These are phyloP conservation scores for Lablab purpureus DNA, from an alignment of 306 rosid species.

Conservation along the genomic window DNA sequence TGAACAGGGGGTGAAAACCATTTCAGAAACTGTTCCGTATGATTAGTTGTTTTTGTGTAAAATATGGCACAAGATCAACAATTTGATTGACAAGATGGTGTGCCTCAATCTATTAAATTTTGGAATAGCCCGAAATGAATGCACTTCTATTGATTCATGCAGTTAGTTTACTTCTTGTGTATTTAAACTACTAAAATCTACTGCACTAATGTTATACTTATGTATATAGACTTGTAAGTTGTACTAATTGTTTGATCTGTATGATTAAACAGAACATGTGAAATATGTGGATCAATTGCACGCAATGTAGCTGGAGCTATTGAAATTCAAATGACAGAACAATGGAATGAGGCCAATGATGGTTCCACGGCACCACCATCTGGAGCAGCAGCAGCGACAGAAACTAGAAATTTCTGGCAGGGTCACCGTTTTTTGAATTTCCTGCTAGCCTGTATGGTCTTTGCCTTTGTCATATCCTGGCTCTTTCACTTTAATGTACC, in stretches of 20 bases:
- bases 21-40: slow-evolving; percentile 1
- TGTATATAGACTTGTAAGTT: background rate
- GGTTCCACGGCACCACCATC: slow-evolving; percentile 50
- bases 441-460: slow-evolving; percentile 88
- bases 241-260: slow-evolving; percentile 29
- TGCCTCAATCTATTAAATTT: background rate
- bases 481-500: slow-evolving; percentile 93
- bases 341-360: slow-evolving; percentile 67
- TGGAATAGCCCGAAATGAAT: background rate
- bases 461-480: slow-evolving; percentile 94
- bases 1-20: slow-evolving; percentile 1
- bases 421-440: slow-evolving; percentile 88
- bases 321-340: slow-evolving; percentile 73
- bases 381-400: slow-evolving; percentile 52
- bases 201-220: background rate
- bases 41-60: slow-evolving; percentile 2
- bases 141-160: slow-evolving; percentile 10
- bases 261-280: slow-evolving; percentile 76
- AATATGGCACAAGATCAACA: background rate
- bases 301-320: slow-evolving; percentile 67
- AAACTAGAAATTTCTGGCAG: slow-evolving; percentile 79
- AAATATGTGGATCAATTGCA: slow-evolving; percentile 87
- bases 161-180: slow-evolving; percentile 21
- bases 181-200: slow-evolving; percentile 1
- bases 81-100: background rate